These are phyloP conservation scores for Daedaleopsis nitida DNA, from an alignment of 768 basidiomycete species.

Conservation along the genomic window DNA sequence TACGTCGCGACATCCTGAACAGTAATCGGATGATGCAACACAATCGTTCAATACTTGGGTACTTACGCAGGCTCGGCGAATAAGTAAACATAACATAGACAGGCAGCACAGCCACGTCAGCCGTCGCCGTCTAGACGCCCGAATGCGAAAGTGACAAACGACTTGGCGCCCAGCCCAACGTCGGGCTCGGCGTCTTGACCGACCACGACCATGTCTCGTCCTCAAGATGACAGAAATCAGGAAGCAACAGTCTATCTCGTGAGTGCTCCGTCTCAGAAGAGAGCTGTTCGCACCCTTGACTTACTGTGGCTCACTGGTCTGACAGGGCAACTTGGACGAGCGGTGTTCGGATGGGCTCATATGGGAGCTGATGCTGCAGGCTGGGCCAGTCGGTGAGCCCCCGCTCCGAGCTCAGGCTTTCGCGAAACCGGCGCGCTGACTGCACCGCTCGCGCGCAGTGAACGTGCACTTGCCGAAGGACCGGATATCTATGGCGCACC, in stretches of 20 bases:
- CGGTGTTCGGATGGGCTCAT: constrained; percentile 90
- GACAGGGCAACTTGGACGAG: constrained; percentile 95
- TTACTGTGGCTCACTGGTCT: background rate
- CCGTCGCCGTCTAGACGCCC: background rate
- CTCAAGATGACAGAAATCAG: constrained; percentile 59
- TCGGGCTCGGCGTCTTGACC: constrained; percentile 7
- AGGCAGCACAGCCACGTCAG: too few species aligned
- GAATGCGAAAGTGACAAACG: constrained; percentile 9
- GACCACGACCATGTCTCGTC: constrained; percentile 40
- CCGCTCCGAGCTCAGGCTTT: background rate
- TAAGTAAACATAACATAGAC: too few species aligned
- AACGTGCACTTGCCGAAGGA: constrained; percentile 99
- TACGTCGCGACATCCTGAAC: too few species aligned
- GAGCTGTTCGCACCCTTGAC: background rate
- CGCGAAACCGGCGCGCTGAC: too few species aligned
- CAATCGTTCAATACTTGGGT: too few species aligned
- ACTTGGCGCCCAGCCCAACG: constrained; percentile 9
- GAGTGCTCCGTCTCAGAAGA: background rate
- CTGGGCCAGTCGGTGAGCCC: constrained; percentile 92
- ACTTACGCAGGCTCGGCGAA: too few species aligned
- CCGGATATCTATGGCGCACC: constrained; percentile 96
- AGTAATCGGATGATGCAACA: too few species aligned
- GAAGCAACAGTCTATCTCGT: constrained; percentile 66
- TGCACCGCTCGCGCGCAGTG: constrained; percentile 56
- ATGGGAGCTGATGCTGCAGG: constrained; percentile 99